Evolutionary conservation across 1,284 basidiomycete genomes (phyloP).

Genomic region (Microbotryomycetes sp.): DNA sequence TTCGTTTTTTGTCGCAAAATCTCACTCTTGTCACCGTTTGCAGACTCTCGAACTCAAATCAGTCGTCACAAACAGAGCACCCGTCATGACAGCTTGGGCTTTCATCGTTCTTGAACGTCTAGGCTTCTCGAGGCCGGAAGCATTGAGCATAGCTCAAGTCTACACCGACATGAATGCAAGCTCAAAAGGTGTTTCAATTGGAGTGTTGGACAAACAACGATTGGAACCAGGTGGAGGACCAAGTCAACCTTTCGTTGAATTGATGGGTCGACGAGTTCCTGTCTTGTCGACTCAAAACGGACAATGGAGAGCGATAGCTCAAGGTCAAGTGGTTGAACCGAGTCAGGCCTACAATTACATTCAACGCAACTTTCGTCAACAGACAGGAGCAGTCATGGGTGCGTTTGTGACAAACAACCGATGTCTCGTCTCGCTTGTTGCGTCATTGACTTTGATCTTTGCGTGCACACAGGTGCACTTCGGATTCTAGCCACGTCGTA

Average conservation of each 20-base stretch:
- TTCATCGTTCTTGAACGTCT: slow-evolving; percentile 74
- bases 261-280: slow-evolving; percentile 75
- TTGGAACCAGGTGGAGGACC: slow-evolving; percentile 57
- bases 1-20: slow-evolving; percentile 20
- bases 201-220: slow-evolving; percentile 58
- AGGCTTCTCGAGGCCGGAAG: slow-evolving; percentile 78
- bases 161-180: slow-evolving; percentile 89
- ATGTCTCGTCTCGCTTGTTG: no score
- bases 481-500: slow-evolving; percentile 68
- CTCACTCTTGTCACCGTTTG: not conserved
- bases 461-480: slow-evolving; percentile 49
- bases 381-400: slow-evolving; percentile 65
- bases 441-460: not conserved
- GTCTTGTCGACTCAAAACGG: slow-evolving; percentile 63
- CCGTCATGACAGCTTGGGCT: slow-evolving; percentile 90
- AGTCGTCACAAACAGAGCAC: slow-evolving; percentile 78
- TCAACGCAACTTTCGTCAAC: slow-evolving; percentile 67
- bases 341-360: slow-evolving; percentile 72
- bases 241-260: slow-evolving; percentile 78
- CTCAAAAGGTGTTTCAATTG: slow-evolving; percentile 72
- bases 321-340: slow-evolving; percentile 65
- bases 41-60: slow-evolving; percentile 58
- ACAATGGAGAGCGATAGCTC: slow-evolving; percentile 71
- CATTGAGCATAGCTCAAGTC: slow-evolving; percentile 80
- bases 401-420: not conserved